Conservation (phyloP, 2,329 filamentous ascomycete species). For the Metarhizium anisopliae region DNA sequence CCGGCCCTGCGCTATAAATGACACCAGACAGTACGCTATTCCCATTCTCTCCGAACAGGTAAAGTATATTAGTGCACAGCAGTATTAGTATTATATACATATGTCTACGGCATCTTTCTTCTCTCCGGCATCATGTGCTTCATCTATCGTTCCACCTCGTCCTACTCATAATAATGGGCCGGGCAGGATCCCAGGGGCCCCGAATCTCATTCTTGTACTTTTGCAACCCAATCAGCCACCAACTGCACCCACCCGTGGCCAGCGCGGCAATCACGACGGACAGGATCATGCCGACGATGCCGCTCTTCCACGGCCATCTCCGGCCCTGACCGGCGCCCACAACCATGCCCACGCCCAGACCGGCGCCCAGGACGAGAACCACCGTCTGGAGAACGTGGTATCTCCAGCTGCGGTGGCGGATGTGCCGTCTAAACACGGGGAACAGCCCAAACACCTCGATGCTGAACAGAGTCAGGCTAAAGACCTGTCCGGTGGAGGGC, state of each 20-base stretch:
- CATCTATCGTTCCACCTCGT: slow-evolving; percentile 38
- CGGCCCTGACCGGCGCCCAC: slow-evolving; percentile 34
- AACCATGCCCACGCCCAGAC: slow-evolving; percentile 64
- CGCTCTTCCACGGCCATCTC: slow-evolving; percentile 42
- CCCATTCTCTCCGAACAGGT: no score
- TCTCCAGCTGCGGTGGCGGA: slow-evolving; percentile 70
- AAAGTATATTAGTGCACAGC: no score
- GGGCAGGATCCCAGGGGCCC: slow-evolving; percentile 93
- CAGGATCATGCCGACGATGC: slow-evolving; percentile 63
- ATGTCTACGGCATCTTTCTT: not conserved
- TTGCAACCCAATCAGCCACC: slow-evolving; percentile 95
- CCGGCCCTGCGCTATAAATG: no score
- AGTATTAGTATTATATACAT: no score
- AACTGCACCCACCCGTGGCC: slow-evolving; percentile 87
- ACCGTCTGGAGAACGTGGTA: slow-evolving; percentile 73
- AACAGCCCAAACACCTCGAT: slow-evolving; percentile 97
- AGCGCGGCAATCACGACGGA: slow-evolving; percentile 66
- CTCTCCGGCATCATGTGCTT: not conserved
- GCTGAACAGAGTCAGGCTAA: slow-evolving; percentile 87
- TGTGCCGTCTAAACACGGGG: slow-evolving; percentile 89
- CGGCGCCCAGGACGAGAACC: slow-evolving; percentile 68
- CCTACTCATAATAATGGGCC: slow-evolving; percentile 72
- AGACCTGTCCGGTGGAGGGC: slow-evolving; percentile 86
- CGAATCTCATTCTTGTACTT: slow-evolving; percentile 99
- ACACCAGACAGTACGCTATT: no score